phyloP scores from a whole-genome alignment of 345 rosid species.

The Eucalyptus guilfoylei region DNA sequence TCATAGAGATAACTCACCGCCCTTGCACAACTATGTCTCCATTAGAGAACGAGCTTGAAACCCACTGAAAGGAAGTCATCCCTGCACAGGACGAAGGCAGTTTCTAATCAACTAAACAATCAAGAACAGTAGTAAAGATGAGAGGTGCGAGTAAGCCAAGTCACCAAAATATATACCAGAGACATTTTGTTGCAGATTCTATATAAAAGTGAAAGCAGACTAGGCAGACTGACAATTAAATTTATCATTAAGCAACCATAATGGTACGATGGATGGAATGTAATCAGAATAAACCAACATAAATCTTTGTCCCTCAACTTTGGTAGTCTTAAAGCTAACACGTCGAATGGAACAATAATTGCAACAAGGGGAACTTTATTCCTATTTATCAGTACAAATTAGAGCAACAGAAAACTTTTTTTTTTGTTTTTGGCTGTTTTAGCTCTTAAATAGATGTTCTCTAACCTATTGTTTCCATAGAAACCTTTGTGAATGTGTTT shows the following conservation, averaged over 20 bases:
- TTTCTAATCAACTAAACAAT: not conserved
- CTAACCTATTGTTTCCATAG: not conserved
- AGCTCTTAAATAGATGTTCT: not conserved
- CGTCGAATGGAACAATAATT: not conserved
- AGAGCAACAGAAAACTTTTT: not conserved
- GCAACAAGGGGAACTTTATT: not conserved
- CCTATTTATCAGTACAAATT: not conserved
- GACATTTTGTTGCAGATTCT: not conserved
- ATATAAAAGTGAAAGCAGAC: not conserved
- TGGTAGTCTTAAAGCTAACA: not conserved
- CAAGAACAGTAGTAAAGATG: not conserved
- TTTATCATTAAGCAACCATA: not conserved
- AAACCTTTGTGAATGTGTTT: not conserved
- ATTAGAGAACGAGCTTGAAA: not conserved
- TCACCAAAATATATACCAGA: not conserved
- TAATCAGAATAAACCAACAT: not conserved
- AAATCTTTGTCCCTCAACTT: not conserved
- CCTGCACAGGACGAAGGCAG: not conserved
- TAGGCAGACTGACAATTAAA: not conserved
- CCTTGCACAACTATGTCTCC: not conserved
- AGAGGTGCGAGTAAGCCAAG: not conserved
- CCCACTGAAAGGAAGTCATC: constrained; percentile 5
- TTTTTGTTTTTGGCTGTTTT: not conserved
- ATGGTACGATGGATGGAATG: not conserved
- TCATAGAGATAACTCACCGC: not conserved